Percentiles rank a stretch among this genome's conserved stretches.
Conservation (phyloP, 208 protist species). For the Plasmodiophora brassicae region DNA sequence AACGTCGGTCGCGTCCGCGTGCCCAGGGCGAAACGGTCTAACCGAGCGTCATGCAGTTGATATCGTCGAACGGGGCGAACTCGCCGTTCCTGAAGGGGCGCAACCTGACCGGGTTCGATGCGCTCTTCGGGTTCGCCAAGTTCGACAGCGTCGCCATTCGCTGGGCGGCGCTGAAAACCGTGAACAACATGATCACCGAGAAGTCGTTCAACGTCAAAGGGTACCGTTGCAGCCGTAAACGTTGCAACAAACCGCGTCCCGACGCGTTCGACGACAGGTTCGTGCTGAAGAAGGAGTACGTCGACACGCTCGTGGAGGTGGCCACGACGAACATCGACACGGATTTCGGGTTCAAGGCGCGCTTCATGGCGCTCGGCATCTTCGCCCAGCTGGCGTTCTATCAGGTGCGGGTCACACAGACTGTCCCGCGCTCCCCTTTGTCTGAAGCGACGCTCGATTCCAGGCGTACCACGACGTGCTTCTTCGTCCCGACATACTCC, state of each 20-base stretch:
- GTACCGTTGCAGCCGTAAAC: background rate
- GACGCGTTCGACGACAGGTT: background rate
- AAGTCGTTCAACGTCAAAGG: background rate
- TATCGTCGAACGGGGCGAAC: background rate
- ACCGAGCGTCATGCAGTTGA: background rate
- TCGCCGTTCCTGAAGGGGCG: background rate
- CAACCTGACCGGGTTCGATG: constrained; percentile 4
- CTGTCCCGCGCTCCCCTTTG: no score
- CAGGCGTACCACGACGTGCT: background rate
- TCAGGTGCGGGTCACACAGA: background rate
- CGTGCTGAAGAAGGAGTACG: background rate
- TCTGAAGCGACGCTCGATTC: no score
- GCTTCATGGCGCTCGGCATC: constrained; percentile 9
- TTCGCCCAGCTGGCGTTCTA: constrained; percentile 4
- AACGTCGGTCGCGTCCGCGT: background rate
- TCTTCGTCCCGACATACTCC: background rate
- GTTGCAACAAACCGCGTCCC: background rate
- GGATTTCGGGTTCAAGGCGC: constrained; percentile 15
- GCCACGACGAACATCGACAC: background rate
- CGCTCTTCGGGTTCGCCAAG: background rate
- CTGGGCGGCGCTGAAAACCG: constrained; percentile 24
- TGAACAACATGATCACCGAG: constrained; percentile 31
- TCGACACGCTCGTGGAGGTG: background rate
- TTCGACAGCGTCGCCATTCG: constrained; percentile 12
- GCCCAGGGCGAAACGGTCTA: background rate